Conservation (phyloP, 345 rosid species). For the Alliaria petiolata region DNA sequence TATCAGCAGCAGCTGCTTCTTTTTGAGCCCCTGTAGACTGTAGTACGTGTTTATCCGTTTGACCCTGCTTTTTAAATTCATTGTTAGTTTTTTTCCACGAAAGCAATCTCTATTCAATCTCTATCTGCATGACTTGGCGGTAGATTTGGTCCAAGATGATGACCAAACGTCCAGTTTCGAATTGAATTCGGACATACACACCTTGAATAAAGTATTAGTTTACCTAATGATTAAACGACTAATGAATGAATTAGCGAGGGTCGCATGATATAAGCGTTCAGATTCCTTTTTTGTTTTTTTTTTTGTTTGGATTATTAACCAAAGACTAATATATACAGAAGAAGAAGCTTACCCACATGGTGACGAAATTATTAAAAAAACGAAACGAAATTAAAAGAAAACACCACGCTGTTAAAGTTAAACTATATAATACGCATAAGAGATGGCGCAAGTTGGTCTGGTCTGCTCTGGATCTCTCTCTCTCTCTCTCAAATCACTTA, state of each 20-base stretch:
- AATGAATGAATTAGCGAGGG: neutral
- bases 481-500: neutral
- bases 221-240: neutral
- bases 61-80: no score
- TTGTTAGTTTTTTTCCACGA: no score
- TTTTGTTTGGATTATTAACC: neutral
- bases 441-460: neutral
- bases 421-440: neutral
- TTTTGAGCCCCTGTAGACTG: no score
- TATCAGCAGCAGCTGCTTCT: no score
- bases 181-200: neutral
- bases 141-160: no score
- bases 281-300: neutral
- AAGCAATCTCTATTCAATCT: no score
- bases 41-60: no score
- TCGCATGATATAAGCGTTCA: neutral
- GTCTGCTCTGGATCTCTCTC: neutral
- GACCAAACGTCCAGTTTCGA: no score
- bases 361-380: neutral
- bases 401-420: neutral
- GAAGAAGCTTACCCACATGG: constrained; percentile 2
- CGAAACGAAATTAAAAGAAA: neutral
- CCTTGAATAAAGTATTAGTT: no score
- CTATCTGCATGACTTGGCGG: no score
- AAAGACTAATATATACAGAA: neutral